Conservation (phyloP, 2,329 filamentous ascomycete species). For the Fusarium sterilihyphosum region DNA sequence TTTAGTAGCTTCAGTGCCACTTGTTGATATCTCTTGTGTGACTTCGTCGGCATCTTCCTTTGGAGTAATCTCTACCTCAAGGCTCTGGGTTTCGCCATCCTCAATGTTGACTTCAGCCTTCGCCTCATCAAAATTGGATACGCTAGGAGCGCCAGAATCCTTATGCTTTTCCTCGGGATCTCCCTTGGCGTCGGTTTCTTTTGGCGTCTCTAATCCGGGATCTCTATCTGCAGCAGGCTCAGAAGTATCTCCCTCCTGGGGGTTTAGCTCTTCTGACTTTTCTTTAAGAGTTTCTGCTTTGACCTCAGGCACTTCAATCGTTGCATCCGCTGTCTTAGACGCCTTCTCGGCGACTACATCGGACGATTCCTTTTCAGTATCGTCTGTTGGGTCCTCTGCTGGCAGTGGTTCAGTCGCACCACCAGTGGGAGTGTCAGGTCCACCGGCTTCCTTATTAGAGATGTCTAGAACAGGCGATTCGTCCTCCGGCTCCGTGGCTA, state of each 20-base stretch:
- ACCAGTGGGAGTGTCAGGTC: not conserved
- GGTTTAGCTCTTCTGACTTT: not conserved
- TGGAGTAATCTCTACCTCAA: not conserved
- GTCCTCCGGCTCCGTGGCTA: not conserved
- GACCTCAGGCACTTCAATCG: not conserved
- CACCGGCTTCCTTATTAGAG: not conserved
- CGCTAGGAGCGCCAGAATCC: slow-evolving; percentile 1
- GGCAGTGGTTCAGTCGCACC: not conserved
- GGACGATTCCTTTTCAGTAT: not conserved
- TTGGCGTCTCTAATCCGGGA: slow-evolving; percentile 8
- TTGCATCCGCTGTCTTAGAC: not conserved
- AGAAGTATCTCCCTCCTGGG: not conserved
- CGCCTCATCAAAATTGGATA: slow-evolving; percentile 3
- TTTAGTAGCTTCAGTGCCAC: not conserved
- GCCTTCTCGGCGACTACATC: slow-evolving; percentile 1
- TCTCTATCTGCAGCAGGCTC: not conserved
- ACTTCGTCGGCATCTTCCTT: slow-evolving; percentile 6
- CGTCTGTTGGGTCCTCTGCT: not conserved
- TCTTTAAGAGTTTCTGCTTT: slow-evolving; percentile 3
- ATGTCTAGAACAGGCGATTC: slow-evolving; percentile 9
- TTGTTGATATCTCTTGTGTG: not conserved
- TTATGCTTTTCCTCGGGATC: not conserved
- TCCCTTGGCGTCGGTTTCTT: not conserved
- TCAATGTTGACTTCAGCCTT: slow-evolving; percentile 14
- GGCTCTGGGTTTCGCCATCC: not conserved